Evolutionary conservation across 2,329 filamentous ascomycete genomes (phyloP).

Genomic region (Purpureocillium takamizusanense): DNA sequence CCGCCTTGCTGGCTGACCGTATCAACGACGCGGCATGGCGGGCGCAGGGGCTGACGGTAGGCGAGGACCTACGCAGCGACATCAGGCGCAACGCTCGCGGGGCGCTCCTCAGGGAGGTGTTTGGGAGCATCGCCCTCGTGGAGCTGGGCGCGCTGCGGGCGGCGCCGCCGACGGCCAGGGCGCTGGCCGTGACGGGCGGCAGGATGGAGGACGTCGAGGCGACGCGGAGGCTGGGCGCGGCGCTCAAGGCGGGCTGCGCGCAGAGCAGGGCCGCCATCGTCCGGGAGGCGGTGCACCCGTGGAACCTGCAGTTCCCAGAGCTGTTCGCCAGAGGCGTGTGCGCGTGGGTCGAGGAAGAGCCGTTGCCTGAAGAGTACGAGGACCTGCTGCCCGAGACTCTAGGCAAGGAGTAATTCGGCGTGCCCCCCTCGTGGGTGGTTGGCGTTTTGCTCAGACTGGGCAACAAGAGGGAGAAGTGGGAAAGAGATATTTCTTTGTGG

Average conservation of each 20-base stretch:
- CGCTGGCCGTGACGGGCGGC: slow-evolving; percentile 19
- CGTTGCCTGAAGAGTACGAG: slow-evolving; percentile 18
- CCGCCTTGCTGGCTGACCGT: slow-evolving; percentile 6
- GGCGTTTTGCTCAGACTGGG: too few species aligned
- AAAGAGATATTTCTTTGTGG: too few species aligned
- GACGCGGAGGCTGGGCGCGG: slow-evolving; percentile 18
- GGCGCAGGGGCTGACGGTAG: not conserved
- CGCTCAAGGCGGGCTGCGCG: slow-evolving; percentile 13
- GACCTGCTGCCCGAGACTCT: slow-evolving; percentile 1
- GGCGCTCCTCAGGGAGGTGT: slow-evolving; percentile 1
- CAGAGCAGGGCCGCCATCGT: slow-evolving; percentile 21
- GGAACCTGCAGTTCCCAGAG: slow-evolving; percentile 30
- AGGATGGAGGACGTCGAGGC: slow-evolving; percentile 22
- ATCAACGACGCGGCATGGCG: slow-evolving; percentile 9
- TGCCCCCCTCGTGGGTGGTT: too few species aligned
- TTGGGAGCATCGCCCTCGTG: slow-evolving; percentile 1
- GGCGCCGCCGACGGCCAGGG: slow-evolving; percentile 11
- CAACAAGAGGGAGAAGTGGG: too few species aligned
- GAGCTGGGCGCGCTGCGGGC: slow-evolving; percentile 1
- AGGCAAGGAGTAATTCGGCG: not conserved
- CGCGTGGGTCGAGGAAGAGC: slow-evolving; percentile 22
- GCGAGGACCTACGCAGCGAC: not conserved
- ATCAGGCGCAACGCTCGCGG: not conserved
- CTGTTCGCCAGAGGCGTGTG: slow-evolving; percentile 26
- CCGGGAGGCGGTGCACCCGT: slow-evolving; percentile 25